Conservation (phyloP, 148 eudicot species). For the Nepenthes gracilis region DNA sequence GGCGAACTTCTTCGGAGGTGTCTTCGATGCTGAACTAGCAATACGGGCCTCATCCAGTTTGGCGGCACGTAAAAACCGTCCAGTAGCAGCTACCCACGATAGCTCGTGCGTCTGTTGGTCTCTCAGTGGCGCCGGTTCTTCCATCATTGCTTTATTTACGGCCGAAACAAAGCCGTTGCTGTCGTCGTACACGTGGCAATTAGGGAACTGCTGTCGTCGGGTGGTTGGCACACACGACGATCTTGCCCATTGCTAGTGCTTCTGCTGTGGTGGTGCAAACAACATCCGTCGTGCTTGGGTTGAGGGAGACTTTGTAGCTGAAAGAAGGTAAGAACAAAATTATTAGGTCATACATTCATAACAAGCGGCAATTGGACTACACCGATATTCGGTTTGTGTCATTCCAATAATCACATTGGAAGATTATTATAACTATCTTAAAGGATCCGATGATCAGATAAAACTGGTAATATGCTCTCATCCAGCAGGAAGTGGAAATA, state of each 20-base stretch:
- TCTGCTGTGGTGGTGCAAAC: conserved; percentile 97
- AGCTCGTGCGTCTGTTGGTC: conserved; percentile 58
- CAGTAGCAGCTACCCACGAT: conserved; percentile 94
- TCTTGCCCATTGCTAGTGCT: conserved; percentile 97
- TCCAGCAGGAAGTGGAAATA: too few species aligned
- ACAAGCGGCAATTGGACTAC: too few species aligned
- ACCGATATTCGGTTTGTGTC: too few species aligned
- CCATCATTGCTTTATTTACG: conserved; percentile 41
- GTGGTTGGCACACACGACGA: conserved; percentile 84
- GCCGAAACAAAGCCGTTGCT: conserved; percentile 50
- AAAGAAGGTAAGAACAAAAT: not conserved
- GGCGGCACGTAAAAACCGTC: conserved; percentile 54
- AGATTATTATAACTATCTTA: too few species aligned
- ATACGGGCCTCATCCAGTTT: conserved; percentile 25
- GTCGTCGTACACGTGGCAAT: conserved; percentile 56
- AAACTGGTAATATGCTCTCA: too few species aligned
- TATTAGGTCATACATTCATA: too few species aligned
- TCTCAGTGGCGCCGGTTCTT: conserved; percentile 56
- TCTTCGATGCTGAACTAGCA: conserved; percentile 9
- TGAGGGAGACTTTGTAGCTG: conserved; percentile 89
- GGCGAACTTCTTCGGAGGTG: conserved; percentile 36
- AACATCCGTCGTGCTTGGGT: conserved; percentile 97
- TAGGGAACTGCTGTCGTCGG: conserved; percentile 89
- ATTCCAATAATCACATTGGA: too few species aligned
- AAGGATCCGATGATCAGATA: too few species aligned